A percentile compares a stretch with the other conserved stretches of the same genome.
Evolutionary conservation across 805 yeast genomes (phyloP).

Genomic region (Starmerella kuoi): DNA sequence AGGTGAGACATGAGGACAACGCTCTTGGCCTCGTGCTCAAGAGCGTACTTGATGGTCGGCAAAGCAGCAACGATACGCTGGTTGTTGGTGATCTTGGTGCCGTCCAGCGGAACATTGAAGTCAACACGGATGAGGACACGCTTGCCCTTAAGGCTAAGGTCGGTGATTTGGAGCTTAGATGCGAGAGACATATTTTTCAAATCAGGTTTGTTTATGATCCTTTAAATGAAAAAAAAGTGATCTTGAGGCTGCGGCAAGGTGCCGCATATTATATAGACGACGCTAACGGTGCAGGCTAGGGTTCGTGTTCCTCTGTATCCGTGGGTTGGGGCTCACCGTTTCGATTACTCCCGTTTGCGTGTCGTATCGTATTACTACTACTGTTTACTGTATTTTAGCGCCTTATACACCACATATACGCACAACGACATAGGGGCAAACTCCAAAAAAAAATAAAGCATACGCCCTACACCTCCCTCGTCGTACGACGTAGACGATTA

Average conservation of each 20-base stretch:
- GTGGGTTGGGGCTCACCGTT: constrained; percentile 8
- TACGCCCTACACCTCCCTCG: not conserved
- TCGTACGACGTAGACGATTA: constrained; percentile 2
- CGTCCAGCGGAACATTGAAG: constrained; percentile 58
- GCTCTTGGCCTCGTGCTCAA: constrained; percentile 80
- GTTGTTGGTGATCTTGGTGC: constrained; percentile 94
- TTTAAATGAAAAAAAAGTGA: not conserved
- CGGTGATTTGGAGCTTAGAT: constrained; percentile 84
- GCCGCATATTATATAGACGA: constrained; percentile 12
- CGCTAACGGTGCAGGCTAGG: constrained; percentile 14
- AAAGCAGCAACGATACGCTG: constrained; percentile 99
- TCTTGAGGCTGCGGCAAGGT: constrained; percentile 1
- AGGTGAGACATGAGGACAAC: constrained; percentile 91
- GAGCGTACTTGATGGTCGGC: constrained; percentile 93
- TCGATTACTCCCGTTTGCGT: constrained; percentile 1
- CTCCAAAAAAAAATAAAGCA: not conserved
- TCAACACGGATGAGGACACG: constrained; percentile 95
- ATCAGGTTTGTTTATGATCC: not conserved
- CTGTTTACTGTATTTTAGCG: no score
- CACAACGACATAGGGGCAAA: not conserved
- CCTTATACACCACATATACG: not conserved
- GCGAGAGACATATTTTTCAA: constrained; percentile 66
- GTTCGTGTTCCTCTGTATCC: constrained; percentile 12
- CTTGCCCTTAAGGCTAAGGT: constrained; percentile 74
- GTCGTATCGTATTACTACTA: constrained; percentile 6